Base-by-base conservation (phyloP, 768 basidiomycete genomes). In the Mycena rosella region DNA sequence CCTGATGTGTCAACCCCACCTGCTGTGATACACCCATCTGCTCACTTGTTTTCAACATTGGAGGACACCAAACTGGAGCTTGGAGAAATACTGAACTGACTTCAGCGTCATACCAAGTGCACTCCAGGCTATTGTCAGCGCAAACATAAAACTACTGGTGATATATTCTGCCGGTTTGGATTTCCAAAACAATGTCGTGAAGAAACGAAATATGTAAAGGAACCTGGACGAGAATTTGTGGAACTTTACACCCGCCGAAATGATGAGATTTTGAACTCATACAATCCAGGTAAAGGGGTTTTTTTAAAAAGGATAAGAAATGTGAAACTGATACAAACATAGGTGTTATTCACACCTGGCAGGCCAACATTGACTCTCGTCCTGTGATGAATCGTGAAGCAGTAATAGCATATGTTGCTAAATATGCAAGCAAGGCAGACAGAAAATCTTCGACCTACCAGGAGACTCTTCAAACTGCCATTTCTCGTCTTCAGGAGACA, bases 41-140 rank as follows among this genome's bases (percentile, higher is more conserved):
- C 70, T 27, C 40, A 60, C 7, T 60, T 55, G 27, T 71, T 65
- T 29, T 17, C 38, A 11, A 65, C 61, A 5, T 54, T 73, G 9
- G 52, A 71, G 22, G 54, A 76, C 55, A 75, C 74, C 13, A 76
- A 76, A 55, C 66, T 70, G 44, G 76, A 76, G 58, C 58, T 77
- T 8, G 69, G 74, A 17, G 65, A 76, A 40, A 53, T 76, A 38
- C 40, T 76, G 14, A 72, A 77, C 48, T 49, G 71, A 17, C 38
- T 77, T 10, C 58, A 76, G 60, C 67, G 72, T 7, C 75, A 76
- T 67, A 75, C 72, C 14, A 70, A 67, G 27, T 77, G 77, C 49
- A 65, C 52, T 36, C 58, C 74, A 7, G 72, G 76, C 15, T 78
- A 76, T 49, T 78, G 75, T 60, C 59, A 73, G 38, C 26, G 62